Base-by-base conservation (phyloP, 1,284 basidiomycete genomes). In the Microbotryum lychnidis-dioicae region DNA sequence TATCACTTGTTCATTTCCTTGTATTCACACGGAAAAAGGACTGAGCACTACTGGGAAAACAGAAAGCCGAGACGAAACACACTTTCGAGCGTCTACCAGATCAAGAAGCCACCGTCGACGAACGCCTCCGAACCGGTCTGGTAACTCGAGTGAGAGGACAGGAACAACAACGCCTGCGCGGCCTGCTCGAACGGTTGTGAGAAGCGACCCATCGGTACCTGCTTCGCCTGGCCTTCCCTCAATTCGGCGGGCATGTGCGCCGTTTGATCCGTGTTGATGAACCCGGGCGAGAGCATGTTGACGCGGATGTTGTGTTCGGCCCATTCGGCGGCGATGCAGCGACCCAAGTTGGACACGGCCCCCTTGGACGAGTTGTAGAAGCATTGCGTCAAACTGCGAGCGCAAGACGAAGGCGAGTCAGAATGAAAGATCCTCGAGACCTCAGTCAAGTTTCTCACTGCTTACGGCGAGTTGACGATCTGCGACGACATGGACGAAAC, bases 241-340 rank as follows among this genome's bases (percentile, higher is more conserved):
- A 71, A 61, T 14, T 68, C 54, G 12, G 59, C 51, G 55, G 62
- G 63, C 70, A 70, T 70, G 60, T 62, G 33, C 57, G 52, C 58
- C 1, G 76, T 78, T 68, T 78, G 76, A 56, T 79, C 75, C 1
- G 75, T 78, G 2, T 74, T 63, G 42, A 78, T 76, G 76, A 68
- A 60, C 45, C 63, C 62, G 25, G 57, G 52, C 47, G 53, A 81
- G 21, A 85, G 64, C 0, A 80, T 78, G 71, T 86, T 86, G 16
- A 85, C 82, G 14, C 84, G 78, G 56, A 85, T 84, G 71, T 51
- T 37, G 59, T 67, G 37, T 12, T 63, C 61, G 0, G 81, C 80
- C 83, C 84, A 85, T 71, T 85, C 84, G 0, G 81, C 78, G 2
- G 84, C 84, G 6, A 85, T 76, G 6, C 79, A 82, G 68, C 80